phyloP scores from a whole-genome alignment of 768 basidiomycete genomes.

The Boletus reticuloceps region DNA sequence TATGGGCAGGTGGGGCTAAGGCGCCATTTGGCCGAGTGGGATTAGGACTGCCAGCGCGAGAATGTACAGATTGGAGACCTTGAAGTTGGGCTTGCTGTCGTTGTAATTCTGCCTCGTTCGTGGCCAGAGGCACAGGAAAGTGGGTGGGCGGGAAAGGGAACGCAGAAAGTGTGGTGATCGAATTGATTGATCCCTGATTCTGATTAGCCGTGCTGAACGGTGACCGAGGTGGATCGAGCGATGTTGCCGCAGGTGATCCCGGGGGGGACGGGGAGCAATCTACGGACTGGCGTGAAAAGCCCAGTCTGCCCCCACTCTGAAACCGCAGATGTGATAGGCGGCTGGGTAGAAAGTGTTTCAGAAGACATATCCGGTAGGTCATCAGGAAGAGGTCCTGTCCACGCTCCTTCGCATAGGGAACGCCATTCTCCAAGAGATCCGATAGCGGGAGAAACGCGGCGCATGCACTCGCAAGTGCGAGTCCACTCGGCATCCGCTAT shows the following conservation, averaged over 20 bases:
- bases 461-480: slow-evolving; percentile 67
- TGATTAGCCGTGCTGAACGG: slow-evolving; percentile 17
- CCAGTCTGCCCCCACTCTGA: slow-evolving; percentile 32
- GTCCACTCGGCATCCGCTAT: slow-evolving; percentile 82
- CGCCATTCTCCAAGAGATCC: slow-evolving; percentile 74
- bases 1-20: slow-evolving; percentile 4
- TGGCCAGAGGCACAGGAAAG: slow-evolving; percentile 56
- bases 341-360: not conserved
- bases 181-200: slow-evolving; percentile 35
- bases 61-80: slow-evolving; percentile 12
- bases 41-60: slow-evolving; percentile 19
- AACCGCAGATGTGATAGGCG: slow-evolving; percentile 1
- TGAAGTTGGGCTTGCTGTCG: slow-evolving; percentile 26
- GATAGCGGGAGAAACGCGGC: slow-evolving; percentile 62
- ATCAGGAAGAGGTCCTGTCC: slow-evolving; percentile 46
- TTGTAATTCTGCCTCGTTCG: slow-evolving; percentile 25
- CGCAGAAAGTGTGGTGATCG: slow-evolving; percentile 67
- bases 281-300: slow-evolving; percentile 14
- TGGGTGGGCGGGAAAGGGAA: slow-evolving; percentile 75
- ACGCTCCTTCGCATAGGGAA: slow-evolving; percentile 72
- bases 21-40: not conserved
- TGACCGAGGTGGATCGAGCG: slow-evolving; percentile 25
- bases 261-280: slow-evolving; percentile 24
- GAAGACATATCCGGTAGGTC: slow-evolving; percentile 25
- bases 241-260: slow-evolving; percentile 7